Evolutionary conservation across 129 eudicot genomes (phyloP), one percentile per base, ranked within the genome.

Genomic region (Helichrysum umbraculigerum): DNA sequence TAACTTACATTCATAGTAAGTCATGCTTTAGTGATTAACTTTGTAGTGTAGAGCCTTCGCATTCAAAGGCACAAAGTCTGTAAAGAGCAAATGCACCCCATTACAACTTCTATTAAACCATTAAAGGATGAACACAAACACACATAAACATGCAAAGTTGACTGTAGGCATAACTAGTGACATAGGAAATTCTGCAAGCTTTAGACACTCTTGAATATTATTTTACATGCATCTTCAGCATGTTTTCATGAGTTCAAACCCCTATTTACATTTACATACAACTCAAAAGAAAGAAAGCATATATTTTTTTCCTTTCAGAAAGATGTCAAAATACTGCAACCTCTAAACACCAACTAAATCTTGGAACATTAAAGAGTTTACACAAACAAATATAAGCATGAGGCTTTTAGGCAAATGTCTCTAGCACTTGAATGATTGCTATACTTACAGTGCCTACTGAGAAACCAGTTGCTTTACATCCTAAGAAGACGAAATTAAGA

Each of bases 381-480:
- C 16, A 7, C 66, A 60, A 60, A 30, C 5, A 60, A 21, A 60
- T 10, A 60, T 60, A 11, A 10, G 52, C 52, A 44, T 44, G 52
- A 25, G 16, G 35, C 35, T 60, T 60, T 25, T 60, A 12, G 66
- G 66, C 34, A 60, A 22, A 21, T 60, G 5, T 21, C 66, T 25
- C 52, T 44, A 30, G 6, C 66, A 10, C 29, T 30, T 22, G 22
- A 22, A 3, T 25, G 32, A 60, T 14, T 14, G 14, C 34, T 60
- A 14, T 25, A 60, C 34, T 60, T 22, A 25, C 34, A 8, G 34
- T 5, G 33, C 5, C 25, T 60, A 25, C 7, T 12, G 65, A 59
- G 65, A 28, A 59, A 22, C 33, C 33, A 60, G 66, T 60, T 60
- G 28, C 64, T 60, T 60, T 25, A 60, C 66, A 60, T 5, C 47